Evolutionary conservation across 805 yeast genomes (phyloP), one percentile per base, ranked within the genome.

Genomic region (Millerozyma miso): DNA sequence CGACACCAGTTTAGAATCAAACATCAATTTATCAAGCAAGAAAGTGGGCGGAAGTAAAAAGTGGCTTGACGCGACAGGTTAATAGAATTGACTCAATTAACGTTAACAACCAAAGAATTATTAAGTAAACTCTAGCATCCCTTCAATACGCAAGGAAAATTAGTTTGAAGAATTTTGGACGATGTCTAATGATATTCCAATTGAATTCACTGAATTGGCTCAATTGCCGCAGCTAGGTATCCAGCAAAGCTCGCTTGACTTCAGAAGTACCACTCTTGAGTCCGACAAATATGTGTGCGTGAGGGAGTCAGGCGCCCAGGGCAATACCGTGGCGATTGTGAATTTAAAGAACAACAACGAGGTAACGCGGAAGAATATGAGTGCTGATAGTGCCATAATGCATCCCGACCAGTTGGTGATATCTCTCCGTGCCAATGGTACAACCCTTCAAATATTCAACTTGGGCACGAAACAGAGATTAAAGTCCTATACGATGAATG

Each of bases 311-410:
- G 76, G 60, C 39, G 76, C 79, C 37, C 53, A 49, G 31, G 82
- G 91, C 47, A 90, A 88, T 67, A 77, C 93, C n/a, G 98, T 95
- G 41, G 96, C 96, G 35, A 93, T 93, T 56, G 80, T 93, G 49
- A 95, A 93, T 60, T 74, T 93, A 58, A 75, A 79, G 50, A 81
- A 86, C 60, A 81, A 81, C 70, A 87, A 87, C 66, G 77, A 80
- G 54, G 80, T 90, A 47, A 84, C 86, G 17, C 82, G 95, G 60
- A 91, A 93, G 67, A 85, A 87, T 63, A 93, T 93, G 96, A 78
- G 87, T 43, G 99, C 99, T 36, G 99, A 93, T 67, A 86, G 89
- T 49, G 98, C 97, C 39, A 93, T 93, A 60, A 83, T 93, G 93
- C 95, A 89, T 65, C 98, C 99, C 29, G 59, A 69, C n/a, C 81